Conservation (phyloP, 306 rosid genomes). For the Bauhinia variegata region DNA sequence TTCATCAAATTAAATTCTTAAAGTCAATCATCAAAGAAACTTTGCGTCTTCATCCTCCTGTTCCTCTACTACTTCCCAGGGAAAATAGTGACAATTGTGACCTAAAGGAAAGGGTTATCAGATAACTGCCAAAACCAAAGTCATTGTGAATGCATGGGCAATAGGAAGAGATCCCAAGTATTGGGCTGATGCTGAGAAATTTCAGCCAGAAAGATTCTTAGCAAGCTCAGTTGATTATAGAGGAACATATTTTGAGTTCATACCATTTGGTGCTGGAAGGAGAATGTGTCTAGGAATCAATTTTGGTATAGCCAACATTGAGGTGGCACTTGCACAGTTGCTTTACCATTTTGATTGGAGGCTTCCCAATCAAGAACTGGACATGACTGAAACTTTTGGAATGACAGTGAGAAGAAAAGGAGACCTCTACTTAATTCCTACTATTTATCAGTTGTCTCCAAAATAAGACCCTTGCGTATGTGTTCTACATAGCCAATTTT, state of each 20-base stretch:
- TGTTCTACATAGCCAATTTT: too few relatives aligned
- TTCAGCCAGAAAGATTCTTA: slow-evolving; percentile 30
- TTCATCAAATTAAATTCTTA: slow-evolving; percentile 18
- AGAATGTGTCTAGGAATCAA: slow-evolving; percentile 43
- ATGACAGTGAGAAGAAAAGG: background rate
- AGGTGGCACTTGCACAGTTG: slow-evolving; percentile 19
- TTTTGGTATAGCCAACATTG: slow-evolving; percentile 26
- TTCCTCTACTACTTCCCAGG: slow-evolving; percentile 39
- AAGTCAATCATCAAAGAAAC: slow-evolving; percentile 35
- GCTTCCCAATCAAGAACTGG: slow-evolving; percentile 34
- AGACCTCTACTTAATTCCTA: slow-evolving; percentile 14
- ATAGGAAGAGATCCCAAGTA: slow-evolving; percentile 33
- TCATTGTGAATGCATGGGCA: slow-evolving; percentile 33
- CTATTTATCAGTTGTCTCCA: background rate
- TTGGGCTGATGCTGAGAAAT: slow-evolving; percentile 29
- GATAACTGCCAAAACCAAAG: background rate
- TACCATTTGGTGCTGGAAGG: slow-evolving; percentile 47
- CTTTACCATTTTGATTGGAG: slow-evolving; percentile 43
- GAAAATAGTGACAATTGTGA: slow-evolving; percentile 25
- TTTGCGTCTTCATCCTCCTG: slow-evolving; percentile 24
- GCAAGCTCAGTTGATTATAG: slow-evolving; percentile 19
- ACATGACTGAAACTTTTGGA: slow-evolving; percentile 31
- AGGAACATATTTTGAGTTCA: slow-evolving; percentile 19
- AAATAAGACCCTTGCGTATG: too few relatives aligned
- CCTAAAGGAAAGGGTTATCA: slow-evolving; percentile 36